Evolutionary conservation across 2,329 filamentous ascomycete genomes (phyloP).

Genomic region (Leptographium procerum): DNA sequence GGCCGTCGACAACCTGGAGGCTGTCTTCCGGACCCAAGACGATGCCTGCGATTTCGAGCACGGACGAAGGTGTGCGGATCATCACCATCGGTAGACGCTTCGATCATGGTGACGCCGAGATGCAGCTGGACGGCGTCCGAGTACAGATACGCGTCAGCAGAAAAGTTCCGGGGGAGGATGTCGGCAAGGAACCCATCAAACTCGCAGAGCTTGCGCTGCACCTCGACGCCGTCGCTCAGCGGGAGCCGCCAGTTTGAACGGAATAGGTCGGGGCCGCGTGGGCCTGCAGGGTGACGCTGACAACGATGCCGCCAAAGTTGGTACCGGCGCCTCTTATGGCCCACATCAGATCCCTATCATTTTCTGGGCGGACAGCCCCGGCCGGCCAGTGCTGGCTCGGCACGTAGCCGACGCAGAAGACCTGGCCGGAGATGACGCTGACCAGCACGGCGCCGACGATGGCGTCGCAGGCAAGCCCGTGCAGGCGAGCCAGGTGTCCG

Average conservation of each 20-base stretch:
- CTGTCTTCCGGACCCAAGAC: neutral
- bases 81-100: conserved; percentile 18
- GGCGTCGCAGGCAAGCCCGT: conserved; percentile 48
- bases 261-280: conserved; percentile 26
- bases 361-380: conserved; percentile 27
- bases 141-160: conserved; percentile 46
- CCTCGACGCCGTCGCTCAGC: conserved; percentile 20
- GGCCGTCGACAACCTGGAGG: conserved; percentile 27
- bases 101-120: conserved; percentile 40
- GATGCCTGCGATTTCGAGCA: no score
- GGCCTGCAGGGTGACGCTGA: conserved; percentile 19
- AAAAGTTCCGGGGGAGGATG: conserved; percentile 29
- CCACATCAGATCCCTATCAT: conserved; percentile 23
- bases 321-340: conserved; percentile 28
- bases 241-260: conserved; percentile 28
- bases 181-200: conserved; percentile 28
- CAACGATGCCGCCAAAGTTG: conserved; percentile 33
- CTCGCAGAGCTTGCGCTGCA: conserved; percentile 22
- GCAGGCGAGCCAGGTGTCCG: conserved; percentile 41
- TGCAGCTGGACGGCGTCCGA: conserved; percentile 30
- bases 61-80: no score
- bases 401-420: conserved; percentile 41
- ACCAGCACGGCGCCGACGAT: conserved; percentile 50
- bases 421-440: conserved; percentile 31
- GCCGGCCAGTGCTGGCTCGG: conserved; percentile 31